Conservation (phyloP, 164 flowering plant species). For the Vitis cinerea region DNA sequence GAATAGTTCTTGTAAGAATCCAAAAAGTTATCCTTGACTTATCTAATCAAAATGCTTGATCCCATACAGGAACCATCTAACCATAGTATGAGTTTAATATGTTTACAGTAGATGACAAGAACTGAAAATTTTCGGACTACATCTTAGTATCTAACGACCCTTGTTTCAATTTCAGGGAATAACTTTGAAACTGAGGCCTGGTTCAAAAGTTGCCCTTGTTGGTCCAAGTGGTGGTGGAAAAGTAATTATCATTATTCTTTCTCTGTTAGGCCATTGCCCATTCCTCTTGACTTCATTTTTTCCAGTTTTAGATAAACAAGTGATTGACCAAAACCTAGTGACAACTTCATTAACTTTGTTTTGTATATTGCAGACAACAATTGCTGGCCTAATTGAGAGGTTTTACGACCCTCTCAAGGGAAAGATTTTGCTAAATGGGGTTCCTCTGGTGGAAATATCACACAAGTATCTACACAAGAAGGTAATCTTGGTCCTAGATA, state of each 20-base stretch:
- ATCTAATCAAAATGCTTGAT: no score
- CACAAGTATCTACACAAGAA: conserved; percentile 85
- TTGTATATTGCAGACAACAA: conserved; percentile 69
- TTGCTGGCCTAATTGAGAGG: conserved; percentile 91
- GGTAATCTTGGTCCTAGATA: conserved; percentile 40
- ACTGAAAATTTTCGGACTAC: no score
- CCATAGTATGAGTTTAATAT: no score
- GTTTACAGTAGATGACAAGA: background rate
- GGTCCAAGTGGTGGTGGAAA: conserved; percentile 99
- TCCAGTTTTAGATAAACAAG: background rate
- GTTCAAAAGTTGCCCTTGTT: conserved; percentile 94
- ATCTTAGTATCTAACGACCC: no score
- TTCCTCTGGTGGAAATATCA: conserved; percentile 82
- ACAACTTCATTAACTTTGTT: background rate
- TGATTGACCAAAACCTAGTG: no score
- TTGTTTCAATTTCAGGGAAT: conserved; percentile 54
- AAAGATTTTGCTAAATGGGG: conserved; percentile 74
- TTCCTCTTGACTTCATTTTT: background rate
- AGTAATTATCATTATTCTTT: conserved; percentile 34
- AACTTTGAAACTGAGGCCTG: conserved; percentile 69
- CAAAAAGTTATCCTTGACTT: no score
- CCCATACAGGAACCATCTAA: no score
- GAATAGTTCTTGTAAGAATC: no score
- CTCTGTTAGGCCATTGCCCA: background rate
- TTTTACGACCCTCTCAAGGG: conserved; percentile 95